phyloP scores from a whole-genome alignment of 192 early-diverging fungal species.

The Allomyces macrogynus region DNA sequence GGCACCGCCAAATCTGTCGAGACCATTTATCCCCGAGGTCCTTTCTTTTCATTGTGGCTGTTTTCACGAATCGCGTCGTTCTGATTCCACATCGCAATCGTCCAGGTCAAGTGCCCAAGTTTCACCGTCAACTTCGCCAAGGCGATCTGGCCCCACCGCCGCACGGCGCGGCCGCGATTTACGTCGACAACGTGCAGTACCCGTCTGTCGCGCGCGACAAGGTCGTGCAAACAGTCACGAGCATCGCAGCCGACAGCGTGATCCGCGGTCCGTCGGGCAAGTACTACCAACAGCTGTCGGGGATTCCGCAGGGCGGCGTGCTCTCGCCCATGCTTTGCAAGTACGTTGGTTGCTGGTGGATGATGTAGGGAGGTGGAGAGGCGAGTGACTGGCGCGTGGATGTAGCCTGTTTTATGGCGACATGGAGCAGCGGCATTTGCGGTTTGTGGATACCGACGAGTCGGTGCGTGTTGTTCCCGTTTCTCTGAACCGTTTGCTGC shows the following conservation, averaged over 20 bases:
- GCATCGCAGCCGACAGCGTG: slow-evolving; percentile 5
- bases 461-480: slow-evolving; percentile 13
- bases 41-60: too few species aligned
- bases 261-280: background rate
- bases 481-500: too few species aligned
- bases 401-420: slow-evolving; percentile 54
- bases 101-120: too few species aligned
- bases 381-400: slow-evolving; percentile 1
- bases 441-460: slow-evolving; percentile 19
- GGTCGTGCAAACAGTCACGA: slow-evolving; percentile 12
- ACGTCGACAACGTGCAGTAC: too few species aligned
- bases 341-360: slow-evolving; percentile 15
- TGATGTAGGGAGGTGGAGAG: slow-evolving; percentile 1
- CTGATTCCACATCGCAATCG: too few species aligned
- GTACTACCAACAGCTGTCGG: slow-evolving; percentile 45
- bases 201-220: slow-evolving; percentile 2
- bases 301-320: slow-evolving; percentile 82
- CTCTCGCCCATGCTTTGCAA: slow-evolving; percentile 74
- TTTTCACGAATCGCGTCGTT: too few species aligned
- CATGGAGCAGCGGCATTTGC: slow-evolving; percentile 38
- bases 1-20: too few species aligned
- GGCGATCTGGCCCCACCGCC: too few species aligned
- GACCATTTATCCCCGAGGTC: too few species aligned
- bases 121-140: too few species aligned
- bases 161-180: too few species aligned